Evolutionary conservation across 768 basidiomycete species (phyloP), one percentile per base, ranked within the genome.

Genomic region (Sistotremastrum niveocremeum): DNA sequence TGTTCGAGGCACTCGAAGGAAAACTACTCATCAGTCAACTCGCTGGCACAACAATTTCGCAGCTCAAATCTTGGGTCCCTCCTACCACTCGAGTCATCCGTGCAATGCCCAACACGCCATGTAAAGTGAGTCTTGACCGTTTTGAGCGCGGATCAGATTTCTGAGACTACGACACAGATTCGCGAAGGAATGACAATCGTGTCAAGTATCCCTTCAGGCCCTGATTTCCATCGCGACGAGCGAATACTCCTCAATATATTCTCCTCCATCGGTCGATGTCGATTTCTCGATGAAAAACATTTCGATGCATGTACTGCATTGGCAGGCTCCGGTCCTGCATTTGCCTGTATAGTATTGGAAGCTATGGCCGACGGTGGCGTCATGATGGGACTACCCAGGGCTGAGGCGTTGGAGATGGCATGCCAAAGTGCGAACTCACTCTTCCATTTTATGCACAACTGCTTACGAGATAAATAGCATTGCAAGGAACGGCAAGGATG

Each of bases 341-440:
- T 99, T 62, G 91, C 89, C 1, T 91, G 89, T 54, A 80, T 98
- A 42, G 89, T 98, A 56, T 71, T 99, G 51, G 95, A 99, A 62
- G 94, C 95, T 0, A 95, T 99, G 91, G 84, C 90, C 1, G 95
- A 98, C 61, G 95, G 95, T 30, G 95, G 91, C 39, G 95, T 98
- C 40, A 98, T 99, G 94, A 98, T 98, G 95, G 95, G 95, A 32
- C 65, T 99, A 44, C 95, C 95, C 3, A 71, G 95, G 50, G 76
- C 79, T 2, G 95, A 97, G 62, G 91, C 95, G 4, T 65, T 98
- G 38, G 95, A 99, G 60, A 66, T 99, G 44, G 94, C 95, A 42
- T 79, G 94, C 39, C 95, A 99, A 65, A 90, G 94, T 95, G 58
- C 56, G 79, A 65, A 10, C 12, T 34, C 9, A 32, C 39, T 31